A percentile compares a stretch with the other conserved stretches of the same genome.
phyloP scores from a whole-genome alignment of 2,329 filamentous ascomycete species.

The Sordariomycetes sp. region DNA sequence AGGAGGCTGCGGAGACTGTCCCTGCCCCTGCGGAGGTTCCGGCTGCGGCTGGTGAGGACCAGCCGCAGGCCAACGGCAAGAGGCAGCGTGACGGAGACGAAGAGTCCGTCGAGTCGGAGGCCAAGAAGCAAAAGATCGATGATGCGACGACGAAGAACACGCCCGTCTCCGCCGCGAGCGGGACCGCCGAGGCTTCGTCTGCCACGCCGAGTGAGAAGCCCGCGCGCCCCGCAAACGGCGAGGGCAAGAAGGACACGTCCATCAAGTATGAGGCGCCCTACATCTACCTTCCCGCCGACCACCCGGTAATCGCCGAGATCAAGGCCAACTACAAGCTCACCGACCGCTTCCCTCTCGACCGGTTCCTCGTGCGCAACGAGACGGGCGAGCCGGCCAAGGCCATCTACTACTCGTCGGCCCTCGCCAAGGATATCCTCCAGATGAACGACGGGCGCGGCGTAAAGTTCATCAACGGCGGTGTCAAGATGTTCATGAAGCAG shows the following conservation, averaged over 20 bases:
- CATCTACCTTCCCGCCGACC: slow-evolving; percentile 68
- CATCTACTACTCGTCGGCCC: slow-evolving; percentile 85
- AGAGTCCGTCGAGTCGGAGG: background rate
- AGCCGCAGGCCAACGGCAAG: slow-evolving; percentile 3
- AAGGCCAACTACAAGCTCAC: slow-evolving; percentile 78
- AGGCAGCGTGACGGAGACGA: background rate
- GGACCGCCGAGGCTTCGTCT: background rate
- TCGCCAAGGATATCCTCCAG: slow-evolving; percentile 73
- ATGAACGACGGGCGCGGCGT: slow-evolving; percentile 84
- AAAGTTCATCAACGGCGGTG: slow-evolving; percentile 91
- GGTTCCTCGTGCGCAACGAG: slow-evolving; percentile 94
- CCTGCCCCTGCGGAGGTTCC: slow-evolving; percentile 6
- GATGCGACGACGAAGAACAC: slow-evolving; percentile 5
- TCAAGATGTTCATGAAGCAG: slow-evolving; percentile 99
- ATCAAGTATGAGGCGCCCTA: slow-evolving; percentile 64
- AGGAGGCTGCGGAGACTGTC: background rate
- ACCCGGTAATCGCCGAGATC: slow-evolving; percentile 66
- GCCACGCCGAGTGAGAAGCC: background rate
- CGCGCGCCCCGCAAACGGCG: slow-evolving; percentile 1
- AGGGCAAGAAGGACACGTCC: slow-evolving; percentile 30
- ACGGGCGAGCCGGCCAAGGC: slow-evolving; percentile 80
- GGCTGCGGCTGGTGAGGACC: slow-evolving; percentile 4
- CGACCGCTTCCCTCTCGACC: slow-evolving; percentile 70
- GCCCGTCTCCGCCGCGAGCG: background rate
- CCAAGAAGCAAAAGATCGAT: slow-evolving; percentile 4